Base-by-base conservation (phyloP, 2,329 filamentous ascomycete species). In the Aspergillus versicolor region DNA sequence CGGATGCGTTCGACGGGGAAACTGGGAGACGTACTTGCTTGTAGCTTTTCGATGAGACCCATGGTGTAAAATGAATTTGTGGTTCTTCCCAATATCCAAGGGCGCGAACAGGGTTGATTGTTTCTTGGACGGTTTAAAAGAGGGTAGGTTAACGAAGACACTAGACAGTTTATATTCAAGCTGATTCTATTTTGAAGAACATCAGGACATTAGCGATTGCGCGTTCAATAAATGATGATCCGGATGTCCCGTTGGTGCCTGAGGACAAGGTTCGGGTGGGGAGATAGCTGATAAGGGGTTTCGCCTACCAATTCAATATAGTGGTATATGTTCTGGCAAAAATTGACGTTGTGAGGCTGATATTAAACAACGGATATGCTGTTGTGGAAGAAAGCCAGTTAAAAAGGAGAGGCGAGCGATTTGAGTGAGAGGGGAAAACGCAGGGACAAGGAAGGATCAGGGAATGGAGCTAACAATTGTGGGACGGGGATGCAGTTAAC, bases 41-140 rank as follows among this genome's bases (percentile, higher is more conserved):
- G 78, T 57, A 82, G 67, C 60, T 81, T 82, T 55, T 80, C 77
- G 53, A 81, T 70, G 66, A 82, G 69, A 69, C 78, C 77, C 79
- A 81, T 81, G 65, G 65, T 76, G 65, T 38, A 43, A 43, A 44
- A 30, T 43, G 30, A 43, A 37, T 41, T 19, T 27, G 17, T 45
- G 6, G n/a, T 42, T 13, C 3, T n/a, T 48, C n/a, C 3, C 7
- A 40, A 45, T 24, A 15, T 48, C 37, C n/a, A 42, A 38, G 13
- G 21, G 40, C 5, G 21, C 21, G 13, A 13, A 40, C 19, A 13
- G 13, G 38, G 4, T 40, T 15, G 22, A 19, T 13, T 51, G 12
- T 9, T 24, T 17, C n/a, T 2, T 4, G 22, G 11, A 19, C 13
- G 13, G 27, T 32, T 46, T 46, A 6, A 21, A 32, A 19, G 24